Percentiles rank a stretch among this genome's conserved stretches.
These are phyloP conservation scores for Capsella bursapastoris DNA, from an alignment of 345 rosid genomes.

Conservation along the genomic window DNA sequence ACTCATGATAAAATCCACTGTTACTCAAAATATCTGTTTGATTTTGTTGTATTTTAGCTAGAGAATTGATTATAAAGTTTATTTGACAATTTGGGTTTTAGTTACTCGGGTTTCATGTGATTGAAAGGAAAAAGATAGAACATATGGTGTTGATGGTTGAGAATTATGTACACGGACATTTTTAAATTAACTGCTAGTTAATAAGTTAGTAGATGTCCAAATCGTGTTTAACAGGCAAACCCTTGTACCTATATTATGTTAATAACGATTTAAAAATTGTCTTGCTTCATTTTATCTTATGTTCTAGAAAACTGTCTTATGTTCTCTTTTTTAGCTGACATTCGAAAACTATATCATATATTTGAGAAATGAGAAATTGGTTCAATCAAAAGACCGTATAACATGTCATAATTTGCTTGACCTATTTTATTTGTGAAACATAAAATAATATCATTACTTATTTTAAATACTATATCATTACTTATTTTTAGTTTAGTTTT, in stretches of 20 bases:
- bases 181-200: neutral
- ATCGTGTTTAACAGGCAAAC: slow-evolving; percentile 11
- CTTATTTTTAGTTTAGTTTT: too few species aligned
- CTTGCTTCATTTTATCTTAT: too few species aligned
- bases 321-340: neutral
- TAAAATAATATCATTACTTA: too few species aligned
- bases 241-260: neutral
- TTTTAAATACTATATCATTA: too few species aligned
- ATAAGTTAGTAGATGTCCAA: neutral
- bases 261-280: neutral
- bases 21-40: too few species aligned
- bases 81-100: slow-evolving; percentile 6
- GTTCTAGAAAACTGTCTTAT: neutral
- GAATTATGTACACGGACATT: neutral
- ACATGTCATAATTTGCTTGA: too few species aligned
- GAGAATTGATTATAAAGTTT: neutral
- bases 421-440: too few species aligned
- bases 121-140: neutral
- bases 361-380: neutral
- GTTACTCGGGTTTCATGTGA: slow-evolving; percentile 8
- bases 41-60: too few species aligned
- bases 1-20: too few species aligned
- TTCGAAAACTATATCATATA: neutral
- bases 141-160: slow-evolving; percentile 4
- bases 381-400: neutral